Evolutionary conservation across 176 grass and related monocot species (phyloP).

Genomic region (Chrysopogon serrulatus): DNA sequence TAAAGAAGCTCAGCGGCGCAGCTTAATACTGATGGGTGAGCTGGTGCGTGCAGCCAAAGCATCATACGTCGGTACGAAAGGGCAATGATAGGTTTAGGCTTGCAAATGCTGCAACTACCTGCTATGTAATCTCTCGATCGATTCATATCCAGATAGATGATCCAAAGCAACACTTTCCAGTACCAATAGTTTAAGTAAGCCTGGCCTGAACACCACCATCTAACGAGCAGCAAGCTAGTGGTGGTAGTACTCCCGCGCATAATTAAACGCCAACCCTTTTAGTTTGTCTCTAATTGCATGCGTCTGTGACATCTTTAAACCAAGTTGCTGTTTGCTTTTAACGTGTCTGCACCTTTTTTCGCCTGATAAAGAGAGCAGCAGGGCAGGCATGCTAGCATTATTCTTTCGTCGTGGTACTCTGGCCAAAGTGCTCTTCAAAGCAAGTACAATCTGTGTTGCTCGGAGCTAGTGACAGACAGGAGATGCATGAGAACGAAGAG

Average conservation of each 20-base stretch:
- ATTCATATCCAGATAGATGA: conserved; percentile 31
- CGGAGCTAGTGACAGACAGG: not conserved
- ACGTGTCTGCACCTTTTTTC: conserved; percentile 7
- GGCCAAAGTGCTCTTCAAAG: conserved; percentile 25
- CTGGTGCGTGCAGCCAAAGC: conserved; percentile 15
- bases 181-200: not conserved
- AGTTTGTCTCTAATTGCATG: conserved; percentile 29
- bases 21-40: conserved; percentile 11
- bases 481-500: not conserved
- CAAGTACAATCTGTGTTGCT: conserved; percentile 13
- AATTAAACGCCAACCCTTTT: conserved; percentile 2
- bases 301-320: conserved; percentile 21
- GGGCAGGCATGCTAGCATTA: conserved; percentile 6
- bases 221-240: conserved; percentile 7
- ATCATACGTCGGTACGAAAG: conserved; percentile 16
- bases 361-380: conserved; percentile 23
- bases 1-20: not conserved
- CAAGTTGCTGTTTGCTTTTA: conserved; percentile 29
- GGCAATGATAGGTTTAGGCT: conserved; percentile 23
- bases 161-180: conserved; percentile 31
- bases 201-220: not conserved
- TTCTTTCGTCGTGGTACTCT: conserved; percentile 17
- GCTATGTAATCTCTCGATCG: not conserved
- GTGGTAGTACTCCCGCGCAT: not conserved
- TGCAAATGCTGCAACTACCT: conserved; percentile 29